Base-by-base conservation (phyloP, 768 basidiomycete species). In the Goffeauzyma gilvescens region DNA sequence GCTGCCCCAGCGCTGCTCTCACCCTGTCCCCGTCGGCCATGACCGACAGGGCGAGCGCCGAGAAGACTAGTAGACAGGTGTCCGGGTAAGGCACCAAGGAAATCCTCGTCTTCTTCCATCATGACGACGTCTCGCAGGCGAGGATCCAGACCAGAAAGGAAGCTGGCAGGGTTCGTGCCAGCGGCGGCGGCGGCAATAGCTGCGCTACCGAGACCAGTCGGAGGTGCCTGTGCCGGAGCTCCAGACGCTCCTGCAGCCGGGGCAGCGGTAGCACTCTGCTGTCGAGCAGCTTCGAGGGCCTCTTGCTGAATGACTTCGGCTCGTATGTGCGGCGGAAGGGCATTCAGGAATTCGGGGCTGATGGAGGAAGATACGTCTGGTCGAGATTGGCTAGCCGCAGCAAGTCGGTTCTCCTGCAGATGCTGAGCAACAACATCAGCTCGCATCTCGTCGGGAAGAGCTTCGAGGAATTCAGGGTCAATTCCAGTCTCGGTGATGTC, bases 401-500 rank as follows among this genome's bases (percentile, higher is more conserved):
- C 76, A 9, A 81, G 76, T 30, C 79, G 77, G 47, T 79, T 83
- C 53, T 96, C 93, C 7, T 87, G 78, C 52, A 95, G 77, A 57
- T 98, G 90, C 57, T 98, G 93, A 55, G 89, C 87, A 41, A 98
- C 71, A 26, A 98, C 86, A 58, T 98, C 93, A 59, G 93, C 90
- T 38, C 93, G 76, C 80, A 98, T 96, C 51, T 96, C 90, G 58
- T 98, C 93, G 0, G 93, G 93, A 7, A 98, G 67, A 20, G 93
- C 93, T 65, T 95, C 87, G 44, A 98, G 68, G 72, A 98, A 98
- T 5, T 85, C 87, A 2, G 89, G 85, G 60, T 98, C 93, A 57
- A 98, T 95, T 4, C 93, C 93, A 27, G 87, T 90, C 54, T 96
- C 87, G 2, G 93, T 98, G 59, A 98, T 98, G 58, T 98, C 93